Percentiles rank a stretch among this genome's conserved stretches.
phyloP scores from a whole-genome alignment of 148 eudicot genomes.

The Spergularia bocconei region DNA sequence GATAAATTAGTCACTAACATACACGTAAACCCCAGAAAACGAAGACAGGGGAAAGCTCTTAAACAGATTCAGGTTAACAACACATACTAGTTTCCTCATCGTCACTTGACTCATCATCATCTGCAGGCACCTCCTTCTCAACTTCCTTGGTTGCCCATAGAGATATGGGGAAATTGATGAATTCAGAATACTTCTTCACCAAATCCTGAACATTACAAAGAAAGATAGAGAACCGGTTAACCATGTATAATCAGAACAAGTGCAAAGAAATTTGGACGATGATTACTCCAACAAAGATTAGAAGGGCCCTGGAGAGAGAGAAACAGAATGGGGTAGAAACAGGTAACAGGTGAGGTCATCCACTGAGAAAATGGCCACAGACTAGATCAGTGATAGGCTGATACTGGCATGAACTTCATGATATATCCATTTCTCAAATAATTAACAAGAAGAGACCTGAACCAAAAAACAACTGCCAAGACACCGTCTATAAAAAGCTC shows the following conservation, averaged over 20 bases:
- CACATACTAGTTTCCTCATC: conserved; percentile 82
- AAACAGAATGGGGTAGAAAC: neutral
- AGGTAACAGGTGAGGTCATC: neutral
- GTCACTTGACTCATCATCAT: conserved; percentile 83
- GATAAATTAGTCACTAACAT: conserved; percentile 3
- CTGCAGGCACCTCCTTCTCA: conserved; percentile 94
- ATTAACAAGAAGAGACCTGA: neutral
- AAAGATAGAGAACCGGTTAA: neutral
- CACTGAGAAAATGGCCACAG: no score
- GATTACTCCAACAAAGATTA: neutral
- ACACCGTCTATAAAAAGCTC: neutral
- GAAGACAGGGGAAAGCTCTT: neutral
- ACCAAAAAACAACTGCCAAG: neutral
- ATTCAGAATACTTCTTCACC: conserved; percentile 92
- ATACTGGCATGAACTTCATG: no score
- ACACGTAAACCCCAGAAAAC: neutral
- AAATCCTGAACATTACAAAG: conserved; percentile 52
- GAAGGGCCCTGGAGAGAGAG: conserved; percentile 1
- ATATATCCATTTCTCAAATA: no score
- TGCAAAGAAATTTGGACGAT: no score
- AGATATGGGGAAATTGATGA: conserved; percentile 88
- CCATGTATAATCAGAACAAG: neutral
- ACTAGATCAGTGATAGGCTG: no score
- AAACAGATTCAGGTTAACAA: conserved; percentile 7
- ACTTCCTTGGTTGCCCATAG: conserved; percentile 96